Conservation (phyloP, 2,329 filamentous ascomycete species). For the Penicillium sp. region DNA sequence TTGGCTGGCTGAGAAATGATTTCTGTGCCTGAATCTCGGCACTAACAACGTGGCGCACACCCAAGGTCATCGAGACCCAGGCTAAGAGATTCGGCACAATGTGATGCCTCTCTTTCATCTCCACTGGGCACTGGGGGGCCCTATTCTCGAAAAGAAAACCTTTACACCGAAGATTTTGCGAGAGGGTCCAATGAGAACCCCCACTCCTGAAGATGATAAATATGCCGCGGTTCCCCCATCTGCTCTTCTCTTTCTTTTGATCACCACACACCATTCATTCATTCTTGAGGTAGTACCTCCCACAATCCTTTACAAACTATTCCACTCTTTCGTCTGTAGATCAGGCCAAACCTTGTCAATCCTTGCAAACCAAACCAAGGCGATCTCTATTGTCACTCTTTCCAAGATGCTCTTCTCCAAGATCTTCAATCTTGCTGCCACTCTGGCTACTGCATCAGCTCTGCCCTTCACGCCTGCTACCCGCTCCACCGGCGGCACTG, state of each 20-base stretch:
- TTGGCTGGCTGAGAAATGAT: constrained; percentile 3
- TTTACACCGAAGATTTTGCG: constrained; percentile 1
- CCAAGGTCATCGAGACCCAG: neutral
- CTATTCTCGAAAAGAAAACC: constrained; percentile 6
- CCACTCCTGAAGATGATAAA: constrained; percentile 9
- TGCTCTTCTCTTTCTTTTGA: neutral
- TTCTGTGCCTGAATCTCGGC: constrained; percentile 12
- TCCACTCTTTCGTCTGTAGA: constrained; percentile 18
- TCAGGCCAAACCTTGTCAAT: constrained; percentile 11
- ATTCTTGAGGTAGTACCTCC: constrained; percentile 19
- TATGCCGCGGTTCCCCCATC: constrained; percentile 1
- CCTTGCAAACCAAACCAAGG: constrained; percentile 10
- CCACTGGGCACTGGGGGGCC: neutral
- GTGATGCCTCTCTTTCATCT: constrained; percentile 13
- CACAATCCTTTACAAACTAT: constrained; percentile 13
- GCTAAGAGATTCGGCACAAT: constrained; percentile 2
- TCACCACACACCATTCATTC: constrained; percentile 12
- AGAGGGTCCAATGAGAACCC: neutral
- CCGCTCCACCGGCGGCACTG: constrained; percentile 23
- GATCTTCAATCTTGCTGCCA: constrained; percentile 8
- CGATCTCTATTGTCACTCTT: constrained; percentile 9
- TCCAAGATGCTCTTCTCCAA: constrained; percentile 18
- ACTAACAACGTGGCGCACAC: constrained; percentile 9
- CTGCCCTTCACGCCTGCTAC: neutral
- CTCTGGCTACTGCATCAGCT: constrained; percentile 13